Conservation (phyloP, 768 basidiomycete species). For the Lactarius akahatsu region DNA sequence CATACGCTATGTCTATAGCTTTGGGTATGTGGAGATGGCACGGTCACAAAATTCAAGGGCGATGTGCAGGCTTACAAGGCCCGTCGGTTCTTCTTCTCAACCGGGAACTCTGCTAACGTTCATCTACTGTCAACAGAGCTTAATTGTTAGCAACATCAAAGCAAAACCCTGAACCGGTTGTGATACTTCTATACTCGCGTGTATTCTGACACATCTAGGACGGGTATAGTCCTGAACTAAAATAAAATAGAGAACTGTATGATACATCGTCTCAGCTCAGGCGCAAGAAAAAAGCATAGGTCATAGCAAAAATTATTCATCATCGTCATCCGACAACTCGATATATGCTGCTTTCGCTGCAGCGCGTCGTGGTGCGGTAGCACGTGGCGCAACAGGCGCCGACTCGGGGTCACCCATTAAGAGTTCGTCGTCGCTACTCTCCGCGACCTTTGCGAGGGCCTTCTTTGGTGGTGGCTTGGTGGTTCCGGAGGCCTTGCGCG, state of each 20-base stretch:
- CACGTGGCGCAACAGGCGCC: conserved; percentile 41
- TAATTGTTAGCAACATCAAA: conserved; percentile 38
- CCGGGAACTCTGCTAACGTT: not conserved
- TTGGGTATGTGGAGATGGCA: conserved; percentile 89
- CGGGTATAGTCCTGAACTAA: not conserved
- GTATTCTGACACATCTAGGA: conserved; percentile 13
- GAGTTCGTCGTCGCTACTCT: conserved; percentile 45
- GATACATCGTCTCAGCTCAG: conserved; percentile 31
- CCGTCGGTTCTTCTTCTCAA: conserved; percentile 20
- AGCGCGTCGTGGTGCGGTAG: conserved; percentile 47
- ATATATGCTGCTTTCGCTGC: conserved; percentile 42
- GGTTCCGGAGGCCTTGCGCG: conserved; percentile 55
- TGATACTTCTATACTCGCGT: conserved; percentile 5
- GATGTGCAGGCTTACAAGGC: conserved; percentile 94
- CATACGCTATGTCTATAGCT: conserved; percentile 47
- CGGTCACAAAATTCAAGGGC: conserved; percentile 79
- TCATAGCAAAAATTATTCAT: conserved; percentile 30
- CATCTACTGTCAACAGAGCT: conserved; percentile 8
- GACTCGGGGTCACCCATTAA: conserved; percentile 44
- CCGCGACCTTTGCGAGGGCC: conserved; percentile 32
- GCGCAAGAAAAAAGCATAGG: conserved; percentile 39
- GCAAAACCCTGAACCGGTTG: conserved; percentile 32
- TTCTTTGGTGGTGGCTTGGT: conserved; percentile 42
- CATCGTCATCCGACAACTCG: conserved; percentile 50
- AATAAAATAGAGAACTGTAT: not conserved